phyloP scores from a whole-genome alignment of 2,329 filamentous ascomycete genomes.

The Colletotrichum tanaceti region DNA sequence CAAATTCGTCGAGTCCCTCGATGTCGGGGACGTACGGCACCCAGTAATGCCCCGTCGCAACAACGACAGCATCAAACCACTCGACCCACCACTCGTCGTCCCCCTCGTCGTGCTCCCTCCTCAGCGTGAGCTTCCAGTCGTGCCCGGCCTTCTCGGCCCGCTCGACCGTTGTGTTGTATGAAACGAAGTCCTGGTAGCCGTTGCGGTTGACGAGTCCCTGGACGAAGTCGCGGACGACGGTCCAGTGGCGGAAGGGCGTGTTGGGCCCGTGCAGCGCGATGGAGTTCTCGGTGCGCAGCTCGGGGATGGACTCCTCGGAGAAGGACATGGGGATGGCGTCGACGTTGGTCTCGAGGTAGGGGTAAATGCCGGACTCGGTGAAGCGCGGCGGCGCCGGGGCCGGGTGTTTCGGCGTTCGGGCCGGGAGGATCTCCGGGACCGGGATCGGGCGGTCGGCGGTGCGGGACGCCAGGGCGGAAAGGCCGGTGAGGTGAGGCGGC shows the following conservation, averaged over 20 bases:
- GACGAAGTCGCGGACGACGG: conserved; percentile 66
- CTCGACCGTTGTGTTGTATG: conserved; percentile 72
- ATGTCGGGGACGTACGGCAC: conserved; percentile 67
- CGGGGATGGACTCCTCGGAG: conserved; percentile 65
- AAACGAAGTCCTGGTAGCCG: conserved; percentile 64
- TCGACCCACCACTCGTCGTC: conserved; percentile 75
- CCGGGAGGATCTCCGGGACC: conserved; percentile 61
- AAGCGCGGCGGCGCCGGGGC: conserved; percentile 60
- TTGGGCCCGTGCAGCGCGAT: conserved; percentile 61
- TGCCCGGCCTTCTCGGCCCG: conserved; percentile 60
- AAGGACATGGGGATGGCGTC: conserved; percentile 70
- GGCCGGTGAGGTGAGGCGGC: conserved; percentile 56
- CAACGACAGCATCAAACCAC: conserved; percentile 69
- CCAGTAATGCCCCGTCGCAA: conserved; percentile 70
- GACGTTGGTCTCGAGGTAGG: conserved; percentile 74
- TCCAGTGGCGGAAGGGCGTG: conserved; percentile 72
- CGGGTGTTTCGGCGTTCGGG: conserved; percentile 53
- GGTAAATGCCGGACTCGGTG: conserved; percentile 70
- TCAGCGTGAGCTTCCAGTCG: conserved; percentile 66
- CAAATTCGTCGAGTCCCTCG: conserved; percentile 60
- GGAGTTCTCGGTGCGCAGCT: conserved; percentile 47
- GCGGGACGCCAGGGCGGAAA: conserved; percentile 59
- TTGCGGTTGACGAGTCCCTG: conserved; percentile 62
- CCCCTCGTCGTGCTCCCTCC: conserved; percentile 50
- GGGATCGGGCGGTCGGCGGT: conserved; percentile 61